These are phyloP conservation scores for Haplosporangium sp. DNA, from an alignment of 371 early-diverging fungal species.

Conservation along the genomic window DNA sequence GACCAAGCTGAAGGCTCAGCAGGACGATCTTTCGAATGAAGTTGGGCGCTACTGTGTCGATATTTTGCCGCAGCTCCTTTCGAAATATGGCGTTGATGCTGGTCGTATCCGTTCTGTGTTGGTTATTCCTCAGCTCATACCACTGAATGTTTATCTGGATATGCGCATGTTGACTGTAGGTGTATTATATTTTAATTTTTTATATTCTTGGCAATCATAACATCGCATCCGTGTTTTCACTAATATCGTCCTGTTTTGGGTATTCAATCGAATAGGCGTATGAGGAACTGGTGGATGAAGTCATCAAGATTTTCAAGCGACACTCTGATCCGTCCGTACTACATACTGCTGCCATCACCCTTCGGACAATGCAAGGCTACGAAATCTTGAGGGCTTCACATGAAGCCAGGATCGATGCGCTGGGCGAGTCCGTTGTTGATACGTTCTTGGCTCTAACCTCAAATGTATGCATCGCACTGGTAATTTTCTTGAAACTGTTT, in stretches of 20 bases:
- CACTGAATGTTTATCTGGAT: slow-evolving; percentile 72
- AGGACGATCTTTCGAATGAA: slow-evolving; percentile 57
- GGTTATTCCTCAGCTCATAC: slow-evolving; percentile 66
- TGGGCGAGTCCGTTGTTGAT: slow-evolving; percentile 57
- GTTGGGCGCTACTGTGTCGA: slow-evolving; percentile 68
- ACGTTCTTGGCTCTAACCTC: slow-evolving; percentile 57
- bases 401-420: slow-evolving; percentile 51
- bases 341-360: slow-evolving; percentile 53
- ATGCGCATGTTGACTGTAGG: slow-evolving; percentile 71
- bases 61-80: slow-evolving; percentile 69
- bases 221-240: background rate
- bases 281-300: slow-evolving; percentile 69
- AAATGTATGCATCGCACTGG: slow-evolving; percentile 11
- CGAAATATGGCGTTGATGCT: slow-evolving; percentile 73
- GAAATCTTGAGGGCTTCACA: slow-evolving; percentile 56
- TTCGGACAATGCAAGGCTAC: slow-evolving; percentile 59
- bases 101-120: slow-evolving; percentile 64
- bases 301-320: slow-evolving; percentile 65
- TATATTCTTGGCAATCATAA: background rate
- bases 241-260: background rate
- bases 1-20: slow-evolving; percentile 43
- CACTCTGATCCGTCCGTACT: slow-evolving; percentile 59
- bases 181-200: background rate
- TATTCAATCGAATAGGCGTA: slow-evolving; percentile 56
- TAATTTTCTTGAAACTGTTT: too few species aligned